A percentile compares a stretch with the other conserved stretches of the same genome.
Evolutionary conservation across 805 yeast genomes (phyloP).

Genomic region (Grigorovia humatica): DNA sequence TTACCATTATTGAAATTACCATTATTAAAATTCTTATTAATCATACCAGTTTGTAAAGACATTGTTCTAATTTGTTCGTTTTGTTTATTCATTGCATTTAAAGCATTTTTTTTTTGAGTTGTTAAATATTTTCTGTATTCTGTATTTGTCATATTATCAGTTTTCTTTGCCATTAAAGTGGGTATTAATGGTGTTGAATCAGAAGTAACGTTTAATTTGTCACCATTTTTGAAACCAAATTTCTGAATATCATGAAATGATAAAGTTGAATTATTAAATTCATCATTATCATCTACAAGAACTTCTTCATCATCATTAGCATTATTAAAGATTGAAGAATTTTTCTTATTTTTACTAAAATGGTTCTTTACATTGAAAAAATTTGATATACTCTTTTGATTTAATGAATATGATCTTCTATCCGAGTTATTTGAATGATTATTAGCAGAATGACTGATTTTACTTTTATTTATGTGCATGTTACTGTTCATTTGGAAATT

Average conservation of each 20-base stretch:
- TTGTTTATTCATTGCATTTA: slow-evolving; percentile 33
- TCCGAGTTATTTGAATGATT: not conserved
- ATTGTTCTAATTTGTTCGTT: slow-evolving; percentile 22
- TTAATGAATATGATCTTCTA: slow-evolving; percentile 10
- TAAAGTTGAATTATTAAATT: slow-evolving; percentile 26
- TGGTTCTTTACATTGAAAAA: slow-evolving; percentile 16
- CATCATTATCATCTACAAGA: slow-evolving; percentile 24
- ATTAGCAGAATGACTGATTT: not conserved
- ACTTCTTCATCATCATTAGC: slow-evolving; percentile 33
- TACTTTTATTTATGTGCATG: not conserved
- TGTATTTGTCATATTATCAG: slow-evolving; percentile 35
- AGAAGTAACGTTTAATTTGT: slow-evolving; percentile 39
- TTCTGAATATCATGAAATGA: slow-evolving; percentile 59
- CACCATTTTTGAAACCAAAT: slow-evolving; percentile 53
- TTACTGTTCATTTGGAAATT: slow-evolving; percentile 5
- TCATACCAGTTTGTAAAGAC: slow-evolving; percentile 18
- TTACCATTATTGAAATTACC: no score
- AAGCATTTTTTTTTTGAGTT: slow-evolving; percentile 51
- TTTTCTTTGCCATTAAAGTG: slow-evolving; percentile 37
- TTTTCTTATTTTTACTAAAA: slow-evolving; percentile 6
- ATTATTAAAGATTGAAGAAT: slow-evolving; percentile 14
- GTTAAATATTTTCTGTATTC: slow-evolving; percentile 64
- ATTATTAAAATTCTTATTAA: not conserved
- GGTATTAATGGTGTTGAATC: slow-evolving; percentile 74
- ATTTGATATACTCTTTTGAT: slow-evolving; percentile 16